Evolutionary conservation across 2,329 filamentous ascomycete species (phyloP).

Genomic region (Claviceps sp.): DNA sequence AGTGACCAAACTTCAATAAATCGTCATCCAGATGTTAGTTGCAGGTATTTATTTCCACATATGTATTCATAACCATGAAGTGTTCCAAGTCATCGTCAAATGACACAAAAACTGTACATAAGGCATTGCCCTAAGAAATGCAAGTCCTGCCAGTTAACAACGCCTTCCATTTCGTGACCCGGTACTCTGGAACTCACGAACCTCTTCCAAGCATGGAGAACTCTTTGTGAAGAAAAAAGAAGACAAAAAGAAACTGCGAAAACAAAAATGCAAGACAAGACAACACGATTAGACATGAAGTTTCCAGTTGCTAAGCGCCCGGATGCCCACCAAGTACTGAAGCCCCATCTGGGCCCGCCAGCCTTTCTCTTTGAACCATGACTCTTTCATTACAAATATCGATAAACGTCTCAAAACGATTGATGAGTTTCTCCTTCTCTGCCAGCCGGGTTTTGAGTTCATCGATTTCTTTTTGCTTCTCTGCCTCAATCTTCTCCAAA

Average conservation of each 20-base stretch:
- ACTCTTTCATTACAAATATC: constrained; percentile 56
- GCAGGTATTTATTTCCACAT: background rate
- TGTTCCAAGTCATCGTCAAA: background rate
- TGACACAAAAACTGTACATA: background rate
- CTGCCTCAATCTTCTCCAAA: constrained; percentile 38
- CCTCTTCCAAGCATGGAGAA: background rate
- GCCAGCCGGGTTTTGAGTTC: constrained; percentile 44
- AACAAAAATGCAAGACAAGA: background rate
- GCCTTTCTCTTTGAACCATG: constrained; percentile 46
- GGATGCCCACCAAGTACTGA: constrained; percentile 14
- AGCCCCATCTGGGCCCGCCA: constrained; percentile 21
- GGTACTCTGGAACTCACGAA: background rate
- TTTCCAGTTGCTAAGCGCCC: constrained; percentile 7
- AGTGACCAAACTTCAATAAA: background rate
- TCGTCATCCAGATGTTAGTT: background rate
- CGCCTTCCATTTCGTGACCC: background rate
- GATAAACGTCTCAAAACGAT: constrained; percentile 56
- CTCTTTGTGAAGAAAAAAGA: background rate
- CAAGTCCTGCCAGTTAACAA: background rate
- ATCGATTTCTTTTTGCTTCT: constrained; percentile 44
- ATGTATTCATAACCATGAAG: background rate
- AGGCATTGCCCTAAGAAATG: background rate
- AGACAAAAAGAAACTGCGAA: background rate
- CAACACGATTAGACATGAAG: background rate
- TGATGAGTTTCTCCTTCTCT: constrained; percentile 49